phyloP scores from a whole-genome alignment of 352 stramenopile species.

The Elongisporangium undulatum region DNA sequence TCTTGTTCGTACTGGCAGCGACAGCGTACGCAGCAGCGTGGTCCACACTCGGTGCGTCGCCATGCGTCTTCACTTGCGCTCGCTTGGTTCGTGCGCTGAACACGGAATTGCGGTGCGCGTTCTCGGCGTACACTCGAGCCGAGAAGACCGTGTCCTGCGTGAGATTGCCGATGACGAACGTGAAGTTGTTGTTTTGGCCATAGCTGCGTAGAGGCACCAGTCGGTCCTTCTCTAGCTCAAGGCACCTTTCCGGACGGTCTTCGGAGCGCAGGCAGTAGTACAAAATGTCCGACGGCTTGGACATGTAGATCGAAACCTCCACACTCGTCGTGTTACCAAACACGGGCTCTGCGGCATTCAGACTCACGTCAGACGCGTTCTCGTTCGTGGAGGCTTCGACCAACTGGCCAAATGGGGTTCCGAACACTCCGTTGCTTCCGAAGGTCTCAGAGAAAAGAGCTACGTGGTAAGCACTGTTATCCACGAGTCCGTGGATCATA shows the following conservation, averaged over 20 bases:
- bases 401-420: slow-evolving; percentile 27
- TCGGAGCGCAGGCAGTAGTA: slow-evolving; percentile 27
- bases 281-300: slow-evolving; percentile 52
- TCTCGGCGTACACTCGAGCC: slow-evolving; percentile 54
- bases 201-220: neutral
- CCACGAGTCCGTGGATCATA: slow-evolving; percentile 32
- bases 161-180: slow-evolving; percentile 48
- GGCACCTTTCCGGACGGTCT: slow-evolving; percentile 1
- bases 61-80: slow-evolving; percentile 33
- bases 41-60: slow-evolving; percentile 26
- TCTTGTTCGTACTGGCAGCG: slow-evolving; percentile 24
- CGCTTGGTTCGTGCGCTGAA: slow-evolving; percentile 22
- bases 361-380: slow-evolving; percentile 49
- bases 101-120: slow-evolving; percentile 44
- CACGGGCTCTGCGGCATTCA: slow-evolving; percentile 22
- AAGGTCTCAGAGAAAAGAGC: slow-evolving; percentile 60
- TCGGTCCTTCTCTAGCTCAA: slow-evolving; percentile 19
- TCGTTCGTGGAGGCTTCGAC: slow-evolving; percentile 60
- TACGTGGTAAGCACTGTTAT: slow-evolving; percentile 48
- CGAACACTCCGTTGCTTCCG: slow-evolving; percentile 58
- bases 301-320: slow-evolving; percentile 42
- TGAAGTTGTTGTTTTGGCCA: slow-evolving; percentile 16
- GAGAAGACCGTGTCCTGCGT: slow-evolving; percentile 39
- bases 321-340: slow-evolving; percentile 34
- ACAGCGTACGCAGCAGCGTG: slow-evolving; percentile 16